Evolutionary conservation across 352 stramenopile genomes (phyloP).

Genomic region (Pythium myriotylum): DNA sequence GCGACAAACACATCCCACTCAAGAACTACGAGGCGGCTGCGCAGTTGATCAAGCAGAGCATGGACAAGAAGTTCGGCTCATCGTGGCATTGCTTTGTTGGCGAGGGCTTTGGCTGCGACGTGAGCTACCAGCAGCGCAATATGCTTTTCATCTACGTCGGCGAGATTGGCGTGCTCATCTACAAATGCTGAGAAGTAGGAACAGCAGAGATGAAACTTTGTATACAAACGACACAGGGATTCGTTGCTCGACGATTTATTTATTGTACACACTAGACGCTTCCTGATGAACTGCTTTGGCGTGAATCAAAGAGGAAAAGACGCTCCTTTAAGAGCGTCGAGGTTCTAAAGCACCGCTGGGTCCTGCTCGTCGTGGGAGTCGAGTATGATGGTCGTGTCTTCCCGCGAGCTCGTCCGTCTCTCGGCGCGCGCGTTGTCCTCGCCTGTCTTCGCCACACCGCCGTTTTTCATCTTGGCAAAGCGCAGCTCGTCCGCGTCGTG

Average conservation of each 20-base stretch:
- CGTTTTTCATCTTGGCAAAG: slow-evolving; percentile 5
- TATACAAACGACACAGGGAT: too few relatives aligned
- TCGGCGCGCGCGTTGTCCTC: background rate
- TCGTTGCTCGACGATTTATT: too few relatives aligned
- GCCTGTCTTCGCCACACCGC: background rate
- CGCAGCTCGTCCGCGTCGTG: slow-evolving; percentile 6
- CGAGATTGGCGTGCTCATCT: slow-evolving; percentile 94
- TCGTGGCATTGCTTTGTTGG: slow-evolving; percentile 97
- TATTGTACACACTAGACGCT: too few relatives aligned
- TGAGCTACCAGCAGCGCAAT: slow-evolving; percentile 95
- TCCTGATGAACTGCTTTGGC: too few relatives aligned
- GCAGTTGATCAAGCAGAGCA: slow-evolving; percentile 95
- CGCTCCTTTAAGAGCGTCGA: background rate
- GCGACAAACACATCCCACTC: slow-evolving; percentile 93
- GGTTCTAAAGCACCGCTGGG: slow-evolving; percentile 3
- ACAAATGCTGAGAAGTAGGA: slow-evolving; percentile 80
- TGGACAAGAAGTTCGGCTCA: slow-evolving; percentile 97
- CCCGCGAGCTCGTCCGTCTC: slow-evolving; percentile 20
- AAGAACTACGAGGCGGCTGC: slow-evolving; percentile 95
- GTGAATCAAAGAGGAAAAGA: background rate
- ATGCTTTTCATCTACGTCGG: slow-evolving; percentile 95
- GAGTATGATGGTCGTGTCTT: slow-evolving; percentile 25
- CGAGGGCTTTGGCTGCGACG: slow-evolving; percentile 96
- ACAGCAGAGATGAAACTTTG: background rate
- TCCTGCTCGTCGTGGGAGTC: slow-evolving; percentile 19